Conservation (phyloP, 208 protist genomes). For the Lotmaria passim region DNA sequence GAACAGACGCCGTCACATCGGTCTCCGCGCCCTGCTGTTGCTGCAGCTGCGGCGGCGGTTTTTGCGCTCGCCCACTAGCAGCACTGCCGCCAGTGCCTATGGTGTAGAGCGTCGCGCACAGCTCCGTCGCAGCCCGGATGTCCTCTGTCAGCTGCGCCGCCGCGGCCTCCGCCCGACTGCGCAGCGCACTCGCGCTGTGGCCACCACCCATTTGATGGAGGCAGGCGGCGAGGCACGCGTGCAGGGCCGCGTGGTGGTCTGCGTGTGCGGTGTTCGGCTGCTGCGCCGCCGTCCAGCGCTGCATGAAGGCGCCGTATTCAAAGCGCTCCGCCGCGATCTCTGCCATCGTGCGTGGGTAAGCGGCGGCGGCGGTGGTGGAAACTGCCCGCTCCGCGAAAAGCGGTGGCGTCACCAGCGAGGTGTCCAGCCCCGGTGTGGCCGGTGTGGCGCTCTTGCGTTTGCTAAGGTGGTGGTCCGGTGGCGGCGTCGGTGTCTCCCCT, state of each 20-base stretch:
- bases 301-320: constrained; percentile 36
- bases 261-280: neutral
- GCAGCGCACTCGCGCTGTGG: constrained; percentile 20
- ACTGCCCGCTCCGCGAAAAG: neutral
- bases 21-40: no score
- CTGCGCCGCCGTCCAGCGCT: constrained; percentile 5
- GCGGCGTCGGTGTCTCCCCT: constrained; percentile 4
- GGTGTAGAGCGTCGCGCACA: neutral
- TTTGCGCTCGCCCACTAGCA: neutral
- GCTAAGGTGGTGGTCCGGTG: constrained; percentile 14
- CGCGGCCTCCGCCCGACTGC: constrained; percentile 20
- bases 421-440: neutral
- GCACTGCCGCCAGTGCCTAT: neutral
- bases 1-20: neutral
- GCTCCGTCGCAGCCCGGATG: constrained; percentile 1
- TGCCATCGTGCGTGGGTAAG: constrained; percentile 27
- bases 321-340: constrained; percentile 42
- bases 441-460: constrained; percentile 19
- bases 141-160: constrained; percentile 32
- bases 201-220: constrained; percentile 19
- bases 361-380: constrained; percentile 7
- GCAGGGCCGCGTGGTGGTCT: neutral
- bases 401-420: neutral
- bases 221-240: constrained; percentile 23
- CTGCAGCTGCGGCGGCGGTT: no score